These are phyloP conservation scores for Cyclotella cryptica DNA, from an alignment of 108 stramenopile species.

Conservation along the genomic window DNA sequence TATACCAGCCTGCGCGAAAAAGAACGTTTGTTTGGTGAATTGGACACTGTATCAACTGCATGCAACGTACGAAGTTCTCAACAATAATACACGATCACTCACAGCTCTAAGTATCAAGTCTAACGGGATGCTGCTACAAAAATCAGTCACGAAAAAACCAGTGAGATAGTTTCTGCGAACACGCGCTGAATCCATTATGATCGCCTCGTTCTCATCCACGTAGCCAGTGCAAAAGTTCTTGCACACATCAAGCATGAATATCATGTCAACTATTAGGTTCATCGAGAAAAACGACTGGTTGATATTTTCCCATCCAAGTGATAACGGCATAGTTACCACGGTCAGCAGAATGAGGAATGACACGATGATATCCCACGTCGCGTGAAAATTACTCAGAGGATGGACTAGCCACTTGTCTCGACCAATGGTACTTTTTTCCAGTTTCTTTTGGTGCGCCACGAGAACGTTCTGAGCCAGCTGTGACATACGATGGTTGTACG, in stretches of 20 bases:
- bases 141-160: slow-evolving; percentile 70
- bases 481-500: slow-evolving; percentile 53
- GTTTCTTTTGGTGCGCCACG: slow-evolving; percentile 61
- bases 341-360: slow-evolving; percentile 61
- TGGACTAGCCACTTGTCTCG: slow-evolving; percentile 56
- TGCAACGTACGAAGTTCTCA: neutral
- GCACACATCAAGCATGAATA: slow-evolving; percentile 70
- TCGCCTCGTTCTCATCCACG: slow-evolving; percentile 57
- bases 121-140: slow-evolving; percentile 60
- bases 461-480: slow-evolving; percentile 54
- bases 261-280: slow-evolving; percentile 62
- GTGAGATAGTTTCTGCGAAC: slow-evolving; percentile 62
- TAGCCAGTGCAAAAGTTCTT: slow-evolving; percentile 76
- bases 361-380: slow-evolving; percentile 60
- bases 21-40: neutral
- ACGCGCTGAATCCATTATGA: slow-evolving; percentile 53
- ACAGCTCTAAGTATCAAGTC: slow-evolving; percentile 53
- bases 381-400: slow-evolving; percentile 51
- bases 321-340: slow-evolving; percentile 60
- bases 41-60: too few relatives aligned
- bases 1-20: slow-evolving; percentile 33
- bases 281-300: slow-evolving; percentile 47
- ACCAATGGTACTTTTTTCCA: slow-evolving; percentile 48
- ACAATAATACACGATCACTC: slow-evolving; percentile 15
- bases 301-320: slow-evolving; percentile 65